Conservation (phyloP, 2,329 filamentous ascomycete genomes). For the Sclerotinia trifoliorum region DNA sequence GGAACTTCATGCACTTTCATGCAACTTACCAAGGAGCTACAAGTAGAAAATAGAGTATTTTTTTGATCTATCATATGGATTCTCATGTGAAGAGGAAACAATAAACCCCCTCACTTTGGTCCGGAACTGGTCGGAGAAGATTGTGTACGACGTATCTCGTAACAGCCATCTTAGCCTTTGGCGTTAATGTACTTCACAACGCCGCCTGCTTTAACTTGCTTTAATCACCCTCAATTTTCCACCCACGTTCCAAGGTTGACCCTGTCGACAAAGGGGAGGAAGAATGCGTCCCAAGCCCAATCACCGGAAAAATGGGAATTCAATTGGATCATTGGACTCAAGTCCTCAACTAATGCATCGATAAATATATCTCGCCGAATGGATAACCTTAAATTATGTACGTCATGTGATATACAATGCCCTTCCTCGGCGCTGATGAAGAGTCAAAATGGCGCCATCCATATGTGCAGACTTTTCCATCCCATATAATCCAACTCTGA, state of each 20-base stretch:
- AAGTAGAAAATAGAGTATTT: not conserved
- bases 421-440: not conserved
- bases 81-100: not conserved
- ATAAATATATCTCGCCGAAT: not conserved
- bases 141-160: not conserved
- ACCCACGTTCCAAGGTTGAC: not conserved
- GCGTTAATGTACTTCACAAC: not conserved
- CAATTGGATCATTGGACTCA: not conserved
- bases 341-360: not conserved
- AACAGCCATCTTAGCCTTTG: slow-evolving; percentile 4
- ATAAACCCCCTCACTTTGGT: not conserved
- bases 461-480: not conserved
- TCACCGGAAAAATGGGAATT: not conserved
- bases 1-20: slow-evolving; percentile 5
- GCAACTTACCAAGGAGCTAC: not conserved
- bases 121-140: not conserved
- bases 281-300: not conserved
- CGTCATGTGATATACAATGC: not conserved
- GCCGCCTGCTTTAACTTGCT: slow-evolving; percentile 9
- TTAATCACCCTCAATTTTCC: slow-evolving; percentile 8
- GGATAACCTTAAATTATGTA: not conserved
- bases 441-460: slow-evolving; percentile 2
- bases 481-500: slow-evolving; percentile 7
- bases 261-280: not conserved
- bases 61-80: slow-evolving; percentile 15